Evolutionary conservation across 345 rosid genomes (phyloP).

Genomic region (Eucalyptus rudis): DNA sequence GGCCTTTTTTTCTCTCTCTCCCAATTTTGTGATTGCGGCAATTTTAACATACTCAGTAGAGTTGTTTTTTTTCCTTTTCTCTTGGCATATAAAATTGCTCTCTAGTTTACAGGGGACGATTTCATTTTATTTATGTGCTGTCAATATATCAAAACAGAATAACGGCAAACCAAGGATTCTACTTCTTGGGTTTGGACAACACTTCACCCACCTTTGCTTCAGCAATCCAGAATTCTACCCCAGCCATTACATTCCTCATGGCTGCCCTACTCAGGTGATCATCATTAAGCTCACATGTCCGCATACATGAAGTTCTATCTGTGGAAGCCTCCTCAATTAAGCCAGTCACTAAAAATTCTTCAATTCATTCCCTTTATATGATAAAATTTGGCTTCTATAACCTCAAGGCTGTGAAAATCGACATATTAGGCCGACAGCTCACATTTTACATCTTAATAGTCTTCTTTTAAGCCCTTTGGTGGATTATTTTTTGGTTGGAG

Average conservation of each 20-base stretch:
- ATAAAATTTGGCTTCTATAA: neutral
- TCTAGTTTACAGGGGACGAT: neutral
- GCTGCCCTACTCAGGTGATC: slow-evolving; percentile 68
- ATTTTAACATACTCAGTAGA: neutral
- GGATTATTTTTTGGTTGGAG: neutral
- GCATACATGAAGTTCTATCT: neutral
- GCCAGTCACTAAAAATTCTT: neutral
- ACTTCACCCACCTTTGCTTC: slow-evolving; percentile 97
- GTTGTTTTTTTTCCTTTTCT: neutral
- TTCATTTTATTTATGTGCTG: neutral
- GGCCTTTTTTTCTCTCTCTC: neutral
- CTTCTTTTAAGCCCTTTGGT: neutral
- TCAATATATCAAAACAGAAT: slow-evolving; percentile 30
- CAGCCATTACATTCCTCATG: slow-evolving; percentile 96
- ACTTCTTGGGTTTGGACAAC: slow-evolving; percentile 82
- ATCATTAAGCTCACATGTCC: neutral
- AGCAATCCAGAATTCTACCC: slow-evolving; percentile 95
- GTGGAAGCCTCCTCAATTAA: neutral
- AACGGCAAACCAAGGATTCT: slow-evolving; percentile 96
- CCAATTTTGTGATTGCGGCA: neutral
- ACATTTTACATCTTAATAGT: neutral
- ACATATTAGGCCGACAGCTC: neutral
- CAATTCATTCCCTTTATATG: neutral
- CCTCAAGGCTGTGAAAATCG: neutral
- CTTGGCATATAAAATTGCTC: neutral